Evolutionary conservation across 2,329 filamentous ascomycete species (phyloP).

Genomic region (Fusarium newnesense): DNA sequence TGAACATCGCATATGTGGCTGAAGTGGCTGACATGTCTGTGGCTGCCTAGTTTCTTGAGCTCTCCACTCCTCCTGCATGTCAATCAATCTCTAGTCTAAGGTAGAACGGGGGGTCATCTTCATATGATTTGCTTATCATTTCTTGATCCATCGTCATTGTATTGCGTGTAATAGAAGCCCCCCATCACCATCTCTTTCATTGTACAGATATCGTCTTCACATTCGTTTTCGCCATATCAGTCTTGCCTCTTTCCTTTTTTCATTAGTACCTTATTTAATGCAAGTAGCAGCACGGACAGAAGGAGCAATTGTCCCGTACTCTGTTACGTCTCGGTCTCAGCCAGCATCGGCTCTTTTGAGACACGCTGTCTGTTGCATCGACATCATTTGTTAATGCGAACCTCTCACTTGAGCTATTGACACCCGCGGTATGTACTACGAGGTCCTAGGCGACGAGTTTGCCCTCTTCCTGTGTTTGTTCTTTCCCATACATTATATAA

Average conservation of each 20-base stretch:
- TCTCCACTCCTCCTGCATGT: conserved; percentile 32
- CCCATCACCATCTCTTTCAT: conserved; percentile 6
- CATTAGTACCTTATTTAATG: background rate
- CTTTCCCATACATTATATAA: background rate
- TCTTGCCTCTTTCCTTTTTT: background rate
- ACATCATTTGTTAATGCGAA: conserved; percentile 27
- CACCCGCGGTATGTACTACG: conserved; percentile 32
- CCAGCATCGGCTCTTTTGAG: conserved; percentile 32
- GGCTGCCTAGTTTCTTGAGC: background rate
- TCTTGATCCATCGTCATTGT: conserved; percentile 21
- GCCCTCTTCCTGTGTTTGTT: background rate
- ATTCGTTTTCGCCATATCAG: conserved; percentile 11
- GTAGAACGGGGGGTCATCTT: conserved; percentile 12
- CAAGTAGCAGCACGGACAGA: background rate
- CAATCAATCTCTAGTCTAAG: background rate
- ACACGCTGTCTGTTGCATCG: conserved; percentile 43
- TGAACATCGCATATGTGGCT: conserved; percentile 8
- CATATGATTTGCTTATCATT: conserved; percentile 31
- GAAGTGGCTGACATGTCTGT: background rate
- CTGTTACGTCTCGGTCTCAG: conserved; percentile 17
- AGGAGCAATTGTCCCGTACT: conserved; percentile 4
- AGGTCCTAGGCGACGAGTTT: conserved; percentile 7
- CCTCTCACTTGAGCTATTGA: conserved; percentile 22
- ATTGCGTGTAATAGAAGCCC: conserved; percentile 9
- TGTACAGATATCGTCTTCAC: conserved; percentile 6